phyloP scores from a whole-genome alignment of 371 early-diverging fungal genomes.

The Nosema granulosis region DNA sequence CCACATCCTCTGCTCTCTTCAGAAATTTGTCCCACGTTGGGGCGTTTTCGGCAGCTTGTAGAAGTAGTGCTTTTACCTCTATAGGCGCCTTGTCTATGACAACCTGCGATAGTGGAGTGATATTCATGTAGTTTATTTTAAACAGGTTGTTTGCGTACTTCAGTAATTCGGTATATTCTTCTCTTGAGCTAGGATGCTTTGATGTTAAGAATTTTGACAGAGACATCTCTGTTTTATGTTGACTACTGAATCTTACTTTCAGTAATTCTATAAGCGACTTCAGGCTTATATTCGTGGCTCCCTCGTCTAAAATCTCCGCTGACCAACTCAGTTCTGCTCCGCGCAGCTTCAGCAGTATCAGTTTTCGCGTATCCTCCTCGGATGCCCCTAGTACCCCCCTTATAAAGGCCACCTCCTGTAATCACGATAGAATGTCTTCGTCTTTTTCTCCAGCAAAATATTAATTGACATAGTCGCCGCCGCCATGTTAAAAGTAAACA shows the following conservation, averaged over 20 bases:
- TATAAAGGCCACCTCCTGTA: too few species aligned
- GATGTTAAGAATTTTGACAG: not conserved
- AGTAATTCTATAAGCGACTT: not conserved
- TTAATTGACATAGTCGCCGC: too few species aligned
- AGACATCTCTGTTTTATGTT: not conserved
- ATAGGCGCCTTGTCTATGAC: not conserved
- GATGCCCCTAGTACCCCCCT: too few species aligned
- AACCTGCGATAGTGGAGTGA: not conserved
- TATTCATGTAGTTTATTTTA: not conserved
- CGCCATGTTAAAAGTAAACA: too few species aligned
- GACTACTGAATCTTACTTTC: not conserved
- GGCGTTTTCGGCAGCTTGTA: not conserved
- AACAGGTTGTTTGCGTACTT: not conserved
- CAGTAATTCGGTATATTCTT: not conserved
- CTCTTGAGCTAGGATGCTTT: not conserved
- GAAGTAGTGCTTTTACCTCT: not conserved
- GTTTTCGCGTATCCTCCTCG: too few species aligned
- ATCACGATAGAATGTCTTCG: too few species aligned
- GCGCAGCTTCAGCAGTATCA: too few species aligned
- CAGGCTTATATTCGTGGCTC: too few species aligned
- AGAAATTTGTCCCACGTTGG: not conserved
- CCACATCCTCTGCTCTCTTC: not conserved
- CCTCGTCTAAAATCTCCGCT: too few species aligned
- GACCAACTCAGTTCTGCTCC: too few species aligned
- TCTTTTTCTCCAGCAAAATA: too few species aligned